Evolutionary conservation across 2,329 filamentous ascomycete species (phyloP), one percentile per base, ranked within the genome.

Genomic region (Leptoxyphium fumago): DNA sequence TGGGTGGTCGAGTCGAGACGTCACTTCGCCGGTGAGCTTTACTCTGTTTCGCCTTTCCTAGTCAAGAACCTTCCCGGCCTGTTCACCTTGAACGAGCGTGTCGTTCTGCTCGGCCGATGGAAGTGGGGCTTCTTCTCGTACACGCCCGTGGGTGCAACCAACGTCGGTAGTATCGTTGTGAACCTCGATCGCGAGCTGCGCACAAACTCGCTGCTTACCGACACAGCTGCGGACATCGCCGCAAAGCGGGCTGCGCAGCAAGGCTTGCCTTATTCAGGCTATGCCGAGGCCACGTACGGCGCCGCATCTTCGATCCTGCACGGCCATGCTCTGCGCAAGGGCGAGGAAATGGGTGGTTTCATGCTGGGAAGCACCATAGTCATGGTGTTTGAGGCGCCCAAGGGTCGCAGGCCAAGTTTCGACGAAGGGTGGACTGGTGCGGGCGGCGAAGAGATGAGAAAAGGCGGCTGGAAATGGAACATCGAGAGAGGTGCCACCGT

Each of bases 321-420:
- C 15, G 91, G 93, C 2, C 80, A 96, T 60, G 82, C 89, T 1
- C 68, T 98, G 44, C 77, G 80, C 50, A 74, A 84, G 39, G 91
- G 91, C 30, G 89, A 96, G 60, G 91, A 98, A 64, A 96, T 98
- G 87, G 91, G 91, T 44, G 93, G 91, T 0, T 98, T 98, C 67
- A 86, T 93, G 68, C 72, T 98, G 2, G 91, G 91, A 15, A 94
- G 86, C 61, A 94, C 89, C 1, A 80, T 98, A 52, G 91, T 98
- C 34, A 70, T 98, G 43, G 87, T 98, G 1, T 98, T 98, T 59
- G 93, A 98, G 66, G 91, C 91, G 10, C 91, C 91, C 0, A 77
- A 80, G 53, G 76, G 76, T 11, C 56, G 64, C 26, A 70, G 71
- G 42, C 65, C 61, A 8, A 74, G 66, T 50, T 68, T 78, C 38